Percentiles rank a stretch among this genome's conserved stretches.
Conservation (phyloP, 352 stramenopile species). For the Globisporangium spiculum region DNA sequence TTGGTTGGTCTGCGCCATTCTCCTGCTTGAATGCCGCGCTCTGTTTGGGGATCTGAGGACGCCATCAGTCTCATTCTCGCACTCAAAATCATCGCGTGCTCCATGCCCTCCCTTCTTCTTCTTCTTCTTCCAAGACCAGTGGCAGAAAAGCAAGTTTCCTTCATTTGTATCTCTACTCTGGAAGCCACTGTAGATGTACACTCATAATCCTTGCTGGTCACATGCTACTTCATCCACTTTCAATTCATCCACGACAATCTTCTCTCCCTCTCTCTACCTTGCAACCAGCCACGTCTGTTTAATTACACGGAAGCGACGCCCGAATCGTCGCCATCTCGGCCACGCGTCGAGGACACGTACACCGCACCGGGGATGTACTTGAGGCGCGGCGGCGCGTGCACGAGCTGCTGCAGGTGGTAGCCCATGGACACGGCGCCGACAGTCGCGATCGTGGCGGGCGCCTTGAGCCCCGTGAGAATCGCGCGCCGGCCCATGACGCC, state of each 20-base stretch:
- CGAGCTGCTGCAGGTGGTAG: constrained; percentile 74
- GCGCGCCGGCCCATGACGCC: constrained; percentile 56
- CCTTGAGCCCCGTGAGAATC: constrained; percentile 39
- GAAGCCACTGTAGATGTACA: not conserved
- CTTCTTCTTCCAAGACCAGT: not conserved
- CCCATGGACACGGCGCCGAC: constrained; percentile 48
- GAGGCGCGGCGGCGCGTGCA: constrained; percentile 50
- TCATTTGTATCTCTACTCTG: not conserved
- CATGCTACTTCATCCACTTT: not conserved
- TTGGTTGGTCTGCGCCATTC: no score
- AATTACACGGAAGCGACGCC: constrained; percentile 15
- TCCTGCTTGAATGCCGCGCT: no score
- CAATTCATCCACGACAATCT: not conserved
- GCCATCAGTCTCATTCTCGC: no score
- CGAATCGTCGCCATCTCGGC: constrained; percentile 2
- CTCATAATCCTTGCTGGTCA: not conserved
- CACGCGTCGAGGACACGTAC: not conserved
- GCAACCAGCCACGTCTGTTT: constrained; percentile 1
- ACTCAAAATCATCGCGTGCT: no score
- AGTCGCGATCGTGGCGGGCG: constrained; percentile 43
- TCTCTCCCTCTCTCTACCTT: not conserved
- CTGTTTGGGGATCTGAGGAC: no score
- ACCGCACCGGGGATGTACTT: constrained; percentile 48
- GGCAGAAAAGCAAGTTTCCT: not conserved
- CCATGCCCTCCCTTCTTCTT: no score